phyloP scores from a whole-genome alignment of 805 yeast species.

The Komagataella kurtzmanii region DNA sequence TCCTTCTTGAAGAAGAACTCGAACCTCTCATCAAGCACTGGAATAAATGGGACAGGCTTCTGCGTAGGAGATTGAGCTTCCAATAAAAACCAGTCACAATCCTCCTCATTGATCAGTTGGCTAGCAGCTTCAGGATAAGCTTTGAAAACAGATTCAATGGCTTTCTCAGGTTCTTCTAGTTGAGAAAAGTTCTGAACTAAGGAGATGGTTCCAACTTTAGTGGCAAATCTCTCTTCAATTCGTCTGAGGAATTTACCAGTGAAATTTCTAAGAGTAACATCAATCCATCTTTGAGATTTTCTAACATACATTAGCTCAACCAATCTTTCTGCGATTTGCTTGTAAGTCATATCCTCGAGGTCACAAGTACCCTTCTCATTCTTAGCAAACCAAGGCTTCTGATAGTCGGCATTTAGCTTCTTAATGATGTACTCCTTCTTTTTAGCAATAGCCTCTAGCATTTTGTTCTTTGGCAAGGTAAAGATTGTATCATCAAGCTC shows the following conservation, averaged over 20 bases:
- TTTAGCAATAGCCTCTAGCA: slow-evolving; percentile 65
- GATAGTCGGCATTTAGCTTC: slow-evolving; percentile 86
- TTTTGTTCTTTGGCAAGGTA: slow-evolving; percentile 78
- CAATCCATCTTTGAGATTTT: slow-evolving; percentile 79
- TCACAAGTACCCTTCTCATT: slow-evolving; percentile 73
- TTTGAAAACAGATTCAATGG: slow-evolving; percentile 44
- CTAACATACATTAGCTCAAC: slow-evolving; percentile 81
- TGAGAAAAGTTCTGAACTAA: slow-evolving; percentile 62
- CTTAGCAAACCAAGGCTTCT: slow-evolving; percentile 94
- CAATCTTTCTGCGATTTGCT: slow-evolving; percentile 76
- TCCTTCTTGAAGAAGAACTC: slow-evolving; percentile 97
- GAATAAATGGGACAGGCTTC: slow-evolving; percentile 97
- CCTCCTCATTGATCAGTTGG: slow-evolving; percentile 90
- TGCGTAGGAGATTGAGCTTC: slow-evolving; percentile 73
- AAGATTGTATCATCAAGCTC: slow-evolving; percentile 93
- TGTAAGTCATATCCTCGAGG: slow-evolving; percentile 89
- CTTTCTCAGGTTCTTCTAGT: slow-evolving; percentile 52
- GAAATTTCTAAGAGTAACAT: slow-evolving; percentile 71
- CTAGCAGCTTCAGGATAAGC: slow-evolving; percentile 62
- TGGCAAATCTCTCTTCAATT: slow-evolving; percentile 90
- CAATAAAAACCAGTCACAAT: slow-evolving; percentile 82
- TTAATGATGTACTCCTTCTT: slow-evolving; percentile 80
- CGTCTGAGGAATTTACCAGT: slow-evolving; percentile 81
- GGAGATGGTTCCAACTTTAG: slow-evolving; percentile 37
- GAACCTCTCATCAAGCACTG: slow-evolving; percentile 85